A percentile compares a stretch with the other conserved stretches of the same genome.
These are phyloP conservation scores for Lentinula edodes DNA, from an alignment of 768 basidiomycete species.

Conservation along the genomic window DNA sequence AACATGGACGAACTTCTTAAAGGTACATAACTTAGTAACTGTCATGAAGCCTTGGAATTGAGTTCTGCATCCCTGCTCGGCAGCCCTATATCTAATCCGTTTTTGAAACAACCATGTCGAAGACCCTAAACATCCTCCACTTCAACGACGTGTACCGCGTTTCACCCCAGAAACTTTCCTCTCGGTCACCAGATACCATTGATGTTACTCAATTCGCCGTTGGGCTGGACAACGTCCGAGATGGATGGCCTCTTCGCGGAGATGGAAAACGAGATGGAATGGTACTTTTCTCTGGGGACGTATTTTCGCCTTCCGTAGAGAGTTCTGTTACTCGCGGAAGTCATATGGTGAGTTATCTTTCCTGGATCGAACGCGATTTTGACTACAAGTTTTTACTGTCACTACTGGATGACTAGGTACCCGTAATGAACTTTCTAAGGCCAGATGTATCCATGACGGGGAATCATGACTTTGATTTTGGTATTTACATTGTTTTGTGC, in stretches of 20 bases:
- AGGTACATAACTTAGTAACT: too few species aligned
- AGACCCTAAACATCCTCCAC: constrained; percentile 44
- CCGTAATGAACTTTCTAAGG: constrained; percentile 76
- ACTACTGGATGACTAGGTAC: constrained; percentile 47
- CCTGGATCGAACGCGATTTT: not conserved
- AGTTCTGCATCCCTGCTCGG: not conserved
- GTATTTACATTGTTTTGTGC: constrained; percentile 25
- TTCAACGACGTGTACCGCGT: constrained; percentile 87
- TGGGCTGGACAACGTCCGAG: constrained; percentile 57
- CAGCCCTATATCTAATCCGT: not conserved
- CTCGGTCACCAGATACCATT: constrained; percentile 55
- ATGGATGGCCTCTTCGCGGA: constrained; percentile 42
- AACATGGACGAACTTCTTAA: too few species aligned
- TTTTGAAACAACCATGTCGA: not conserved
- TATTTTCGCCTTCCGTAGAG: constrained; percentile 84
- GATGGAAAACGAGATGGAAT: constrained; percentile 65
- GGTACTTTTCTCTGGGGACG: constrained; percentile 82
- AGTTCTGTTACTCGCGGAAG: constrained; percentile 84
- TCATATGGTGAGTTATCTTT: constrained; percentile 63
- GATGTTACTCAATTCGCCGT: constrained; percentile 85
- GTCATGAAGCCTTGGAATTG: too few species aligned
- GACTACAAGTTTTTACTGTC: not conserved
- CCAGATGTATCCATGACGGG: constrained; percentile 79
- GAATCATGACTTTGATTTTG: constrained; percentile 92
- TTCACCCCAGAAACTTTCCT: constrained; percentile 60